Base-by-base conservation (phyloP, 108 stramenopile species). In the Stephanodiscus triporus region DNA sequence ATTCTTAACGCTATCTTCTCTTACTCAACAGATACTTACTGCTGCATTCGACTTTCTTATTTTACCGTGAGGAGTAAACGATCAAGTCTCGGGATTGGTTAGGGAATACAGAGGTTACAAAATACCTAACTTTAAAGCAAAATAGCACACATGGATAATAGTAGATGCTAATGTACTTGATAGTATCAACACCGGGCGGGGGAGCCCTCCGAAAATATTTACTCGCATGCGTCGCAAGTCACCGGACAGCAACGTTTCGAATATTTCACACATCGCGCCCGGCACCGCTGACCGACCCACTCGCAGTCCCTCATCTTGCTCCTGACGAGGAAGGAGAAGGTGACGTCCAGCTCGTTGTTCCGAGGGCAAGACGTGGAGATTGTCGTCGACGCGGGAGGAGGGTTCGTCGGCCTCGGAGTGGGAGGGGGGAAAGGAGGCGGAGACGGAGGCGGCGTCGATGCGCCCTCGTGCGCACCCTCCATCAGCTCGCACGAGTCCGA, bases 161-260 rank as follows among this genome's bases (percentile, higher is more conserved):
- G n/a, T n/a, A n/a, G n/a, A n/a, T n/a, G n/a, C n/a, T n/a, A n/a
- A n/a, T n/a, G n/a, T n/a, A n/a, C n/a, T n/a, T n/a, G n/a, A n/a
- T n/a, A n/a, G n/a, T n/a, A n/a, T n/a, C n/a, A n/a, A n/a, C n/a
- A n/a, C n/a, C n/a, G n/a, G n/a, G n/a, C n/a, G n/a, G n/a, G n/a
- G n/a, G n/a, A n/a, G n/a, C n/a, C n/a, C n/a, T n/a, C n/a, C n/a
- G n/a, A n/a, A n/a, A n/a, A n/a, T n/a, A n/a, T 6, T 42, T 54
- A 69, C 14, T 34, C 42, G 9, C 22, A 23, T 40, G 42, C 9
- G 3, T 20, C 38, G 22, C 72, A 72, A 19, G 72, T 51, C 34
- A 54, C 49, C 32, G 72, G 72, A 72, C 72, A 72, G 29, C 72
- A 72, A n/a, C n/a, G n/a, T 27, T 22, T 38, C 17, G 58, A 45